These are phyloP conservation scores for Marasmius oreades DNA, from an alignment of 1,284 basidiomycete species.

Conservation along the genomic window DNA sequence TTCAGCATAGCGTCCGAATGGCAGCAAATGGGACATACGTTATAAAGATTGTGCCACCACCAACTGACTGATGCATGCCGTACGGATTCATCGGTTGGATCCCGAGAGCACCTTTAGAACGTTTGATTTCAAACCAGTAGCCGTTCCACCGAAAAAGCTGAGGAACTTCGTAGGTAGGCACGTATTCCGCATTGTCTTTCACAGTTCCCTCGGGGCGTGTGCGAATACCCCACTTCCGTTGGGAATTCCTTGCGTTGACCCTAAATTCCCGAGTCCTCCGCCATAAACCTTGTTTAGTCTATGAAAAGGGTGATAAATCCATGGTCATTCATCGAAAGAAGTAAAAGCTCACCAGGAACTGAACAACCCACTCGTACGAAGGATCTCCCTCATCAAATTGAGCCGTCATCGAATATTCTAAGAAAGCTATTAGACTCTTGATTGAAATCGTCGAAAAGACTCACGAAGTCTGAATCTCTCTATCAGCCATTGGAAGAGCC, in stretches of 20 bases:
- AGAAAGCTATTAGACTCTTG: not conserved
- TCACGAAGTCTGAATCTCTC: conserved; percentile 40
- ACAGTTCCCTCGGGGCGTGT: conserved; percentile 13
- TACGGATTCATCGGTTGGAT: conserved; percentile 17
- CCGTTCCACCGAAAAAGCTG: conserved; percentile 50
- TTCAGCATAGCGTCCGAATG: not conserved
- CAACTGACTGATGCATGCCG: conserved; percentile 29
- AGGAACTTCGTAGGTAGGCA: conserved; percentile 40
- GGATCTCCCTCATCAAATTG: conserved; percentile 46
- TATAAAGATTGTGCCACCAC: conserved; percentile 16
- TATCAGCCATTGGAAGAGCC: conserved; percentile 41
- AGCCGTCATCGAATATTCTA: conserved; percentile 44
- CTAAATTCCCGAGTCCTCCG: conserved; percentile 42
- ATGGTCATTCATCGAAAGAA: not conserved
- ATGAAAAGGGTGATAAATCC: not conserved
- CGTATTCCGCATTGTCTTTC: conserved; percentile 36
- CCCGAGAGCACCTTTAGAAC: conserved; percentile 18
- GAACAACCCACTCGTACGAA: conserved; percentile 46
- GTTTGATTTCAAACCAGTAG: conserved; percentile 44
- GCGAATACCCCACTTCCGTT: conserved; percentile 40
- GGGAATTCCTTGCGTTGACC: conserved; percentile 39
- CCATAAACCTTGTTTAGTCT: conserved; percentile 50
- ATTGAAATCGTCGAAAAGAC: conserved; percentile 19
- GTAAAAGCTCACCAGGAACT: conserved; percentile 37
- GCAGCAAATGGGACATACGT: conserved; percentile 12